phyloP scores from a whole-genome alignment of 2,329 filamentous ascomycete genomes.

The Botryosphaeria dothidea region DNA sequence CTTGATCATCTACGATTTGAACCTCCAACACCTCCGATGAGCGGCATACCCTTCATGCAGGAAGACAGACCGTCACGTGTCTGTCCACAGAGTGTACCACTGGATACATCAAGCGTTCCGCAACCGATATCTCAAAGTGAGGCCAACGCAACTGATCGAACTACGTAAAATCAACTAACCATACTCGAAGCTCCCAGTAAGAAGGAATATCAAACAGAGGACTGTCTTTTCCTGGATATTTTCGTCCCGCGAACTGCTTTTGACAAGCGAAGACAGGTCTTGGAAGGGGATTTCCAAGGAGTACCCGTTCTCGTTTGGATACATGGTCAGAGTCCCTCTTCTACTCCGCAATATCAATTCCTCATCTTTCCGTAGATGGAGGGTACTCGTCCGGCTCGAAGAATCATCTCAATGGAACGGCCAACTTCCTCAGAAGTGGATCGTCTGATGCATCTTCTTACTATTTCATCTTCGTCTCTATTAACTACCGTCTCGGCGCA shows the following conservation, averaged over 20 bases:
- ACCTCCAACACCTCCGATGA: conserved; percentile 45
- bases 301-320: conserved; percentile 46
- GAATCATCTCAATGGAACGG: conserved; percentile 31
- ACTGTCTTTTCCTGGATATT: conserved; percentile 44
- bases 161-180: not conserved
- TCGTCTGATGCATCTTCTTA: conserved; percentile 40
- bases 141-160: conserved; percentile 19
- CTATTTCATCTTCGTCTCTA: conserved; percentile 47
- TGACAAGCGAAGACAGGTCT: conserved; percentile 23
- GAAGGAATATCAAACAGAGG: conserved; percentile 32
- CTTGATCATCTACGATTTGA: conserved; percentile 53
- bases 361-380: conserved; percentile 29
- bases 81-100: conserved; percentile 31
- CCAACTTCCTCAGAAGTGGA: conserved; percentile 41
- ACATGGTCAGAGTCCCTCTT: conserved; percentile 34
- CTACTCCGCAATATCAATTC: conserved; percentile 21
- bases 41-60: conserved; percentile 48
- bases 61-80: conserved; percentile 38
- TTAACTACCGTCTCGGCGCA: conserved; percentile 53
- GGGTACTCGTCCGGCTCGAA: conserved; percentile 46
- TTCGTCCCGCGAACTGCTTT: conserved; percentile 37
- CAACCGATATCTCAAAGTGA: conserved; percentile 29
- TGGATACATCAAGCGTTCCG: conserved; percentile 20
- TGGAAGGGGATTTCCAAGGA: conserved; percentile 23
- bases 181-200: conserved; percentile 39